Evolutionary conservation across 805 yeast species (phyloP).

Genomic region (Lachancea kluyveri): DNA sequence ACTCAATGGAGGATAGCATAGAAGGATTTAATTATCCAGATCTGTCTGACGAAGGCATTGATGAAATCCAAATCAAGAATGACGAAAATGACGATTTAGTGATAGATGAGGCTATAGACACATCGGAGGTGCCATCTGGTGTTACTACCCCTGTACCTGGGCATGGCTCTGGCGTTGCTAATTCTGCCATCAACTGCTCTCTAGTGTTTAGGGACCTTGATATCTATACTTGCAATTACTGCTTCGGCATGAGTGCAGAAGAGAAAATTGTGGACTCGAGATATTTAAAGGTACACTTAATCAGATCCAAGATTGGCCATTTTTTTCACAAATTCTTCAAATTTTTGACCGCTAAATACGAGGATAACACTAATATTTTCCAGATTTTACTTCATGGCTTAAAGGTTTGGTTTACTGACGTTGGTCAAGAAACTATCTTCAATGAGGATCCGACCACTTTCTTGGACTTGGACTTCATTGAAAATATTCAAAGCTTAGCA

Average conservation of each 20-base stretch:
- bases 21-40: constrained; percentile 24
- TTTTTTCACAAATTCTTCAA: constrained; percentile 52
- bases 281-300: constrained; percentile 50
- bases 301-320: constrained; percentile 54
- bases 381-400: constrained; percentile 56
- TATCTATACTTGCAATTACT: constrained; percentile 58
- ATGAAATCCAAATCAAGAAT: constrained; percentile 22
- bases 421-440: constrained; percentile 64
- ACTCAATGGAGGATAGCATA: constrained; percentile 21
- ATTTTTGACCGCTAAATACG: constrained; percentile 42
- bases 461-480: constrained; percentile 50
- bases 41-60: constrained; percentile 20
- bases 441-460: constrained; percentile 48
- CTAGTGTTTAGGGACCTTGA: constrained; percentile 54
- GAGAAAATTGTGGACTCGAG: constrained; percentile 37
- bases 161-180: constrained; percentile 20
- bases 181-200: constrained; percentile 47
- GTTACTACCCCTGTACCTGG: constrained; percentile 33
- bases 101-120: constrained; percentile 31
- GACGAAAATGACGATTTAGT: constrained; percentile 15
- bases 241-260: constrained; percentile 50
- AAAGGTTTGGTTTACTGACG: constrained; percentile 74
- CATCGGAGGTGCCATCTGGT: constrained; percentile 35
- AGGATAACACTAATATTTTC: constrained; percentile 59
- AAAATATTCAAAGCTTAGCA: constrained; percentile 55